Conservation (phyloP, 1,139 yeast genomes). For the Taphrina confusa region DNA sequence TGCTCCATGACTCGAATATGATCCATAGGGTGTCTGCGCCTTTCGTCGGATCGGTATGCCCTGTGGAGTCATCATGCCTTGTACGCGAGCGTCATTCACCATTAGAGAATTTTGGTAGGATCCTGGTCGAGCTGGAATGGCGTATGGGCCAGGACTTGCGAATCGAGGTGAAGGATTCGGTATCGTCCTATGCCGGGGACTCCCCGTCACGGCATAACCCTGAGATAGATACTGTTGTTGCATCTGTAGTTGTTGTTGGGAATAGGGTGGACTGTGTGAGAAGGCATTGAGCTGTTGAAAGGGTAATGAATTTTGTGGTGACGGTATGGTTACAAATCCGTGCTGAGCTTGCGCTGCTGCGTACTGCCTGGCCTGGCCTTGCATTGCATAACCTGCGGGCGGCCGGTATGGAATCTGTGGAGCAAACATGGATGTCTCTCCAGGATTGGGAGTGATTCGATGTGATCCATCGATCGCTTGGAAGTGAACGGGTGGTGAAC, state of each 20-base stretch:
- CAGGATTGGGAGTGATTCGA: neutral
- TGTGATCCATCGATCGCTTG: neutral
- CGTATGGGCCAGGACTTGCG: conserved; percentile 17
- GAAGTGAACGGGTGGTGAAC: conserved; percentile 29
- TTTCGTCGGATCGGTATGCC: conserved; percentile 5
- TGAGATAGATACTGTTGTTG: conserved; percentile 1
- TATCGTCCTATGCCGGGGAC: conserved; percentile 1
- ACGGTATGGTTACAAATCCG: conserved; percentile 2
- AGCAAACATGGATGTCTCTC: conserved; percentile 18
- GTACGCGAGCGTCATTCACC: neutral
- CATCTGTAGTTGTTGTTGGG: neutral
- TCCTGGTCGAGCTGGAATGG: conserved; percentile 8
- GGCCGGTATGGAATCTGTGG: conserved; percentile 16
- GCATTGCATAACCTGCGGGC: conserved; percentile 12
- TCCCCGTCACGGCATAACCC: neutral
- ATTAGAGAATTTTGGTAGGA: conserved; percentile 5
- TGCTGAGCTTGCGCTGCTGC: conserved; percentile 3
- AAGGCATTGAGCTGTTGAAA: neutral
- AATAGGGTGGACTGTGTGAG: neutral
- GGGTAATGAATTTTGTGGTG: neutral
- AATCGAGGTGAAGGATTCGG: conserved; percentile 4
- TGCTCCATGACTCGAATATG: conserved; percentile 3
- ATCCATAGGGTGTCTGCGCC: neutral
- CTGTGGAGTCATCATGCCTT: neutral
- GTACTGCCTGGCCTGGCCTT: conserved; percentile 1